A percentile compares a stretch with the other conserved stretches of the same genome.
phyloP scores from a whole-genome alignment of 2,329 filamentous ascomycete species.

The Trichothecium roseum region DNA sequence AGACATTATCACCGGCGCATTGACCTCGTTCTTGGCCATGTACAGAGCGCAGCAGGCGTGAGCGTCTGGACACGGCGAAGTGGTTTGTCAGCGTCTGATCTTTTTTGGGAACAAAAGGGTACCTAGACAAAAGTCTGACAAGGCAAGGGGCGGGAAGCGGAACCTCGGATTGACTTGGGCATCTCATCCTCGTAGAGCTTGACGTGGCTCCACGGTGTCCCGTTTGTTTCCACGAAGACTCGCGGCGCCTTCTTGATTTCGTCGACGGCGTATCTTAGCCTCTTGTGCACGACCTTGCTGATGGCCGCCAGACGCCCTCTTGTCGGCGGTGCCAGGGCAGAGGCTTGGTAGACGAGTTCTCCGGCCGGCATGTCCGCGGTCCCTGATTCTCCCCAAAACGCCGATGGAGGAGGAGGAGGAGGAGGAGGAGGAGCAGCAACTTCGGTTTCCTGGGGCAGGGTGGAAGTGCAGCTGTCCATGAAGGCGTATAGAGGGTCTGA shows the following conservation, averaged over 20 bases:
- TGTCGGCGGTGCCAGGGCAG: constrained; percentile 12
- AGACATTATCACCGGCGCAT: constrained; percentile 35
- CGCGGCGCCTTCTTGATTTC: constrained; percentile 37
- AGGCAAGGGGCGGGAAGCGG: background rate
- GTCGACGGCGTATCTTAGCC: constrained; percentile 33
- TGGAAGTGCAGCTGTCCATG: background rate
- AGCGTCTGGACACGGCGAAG: constrained; percentile 27
- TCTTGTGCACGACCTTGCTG: constrained; percentile 17
- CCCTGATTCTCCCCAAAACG: background rate
- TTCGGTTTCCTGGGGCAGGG: background rate
- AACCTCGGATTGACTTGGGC: constrained; percentile 40
- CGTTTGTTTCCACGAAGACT: constrained; percentile 36
- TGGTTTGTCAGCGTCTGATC: background rate
- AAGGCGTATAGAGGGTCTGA: no score
- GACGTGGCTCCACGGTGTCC: constrained; percentile 43
- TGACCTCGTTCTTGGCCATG: constrained; percentile 34
- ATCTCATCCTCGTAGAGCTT: constrained; percentile 39
- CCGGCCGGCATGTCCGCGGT: constrained; percentile 2
- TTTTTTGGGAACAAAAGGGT: no score
- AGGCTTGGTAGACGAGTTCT: constrained; percentile 12
- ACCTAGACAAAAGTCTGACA: background rate
- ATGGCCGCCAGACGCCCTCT: constrained; percentile 11
- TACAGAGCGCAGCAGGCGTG: constrained; percentile 43
- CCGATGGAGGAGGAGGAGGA: background rate
- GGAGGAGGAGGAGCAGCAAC: background rate